A percentile compares a stretch with the other conserved stretches of the same genome.
Evolutionary conservation across 2,329 filamentous ascomycete species (phyloP).

Genomic region (Paracamarosporium sp.): DNA sequence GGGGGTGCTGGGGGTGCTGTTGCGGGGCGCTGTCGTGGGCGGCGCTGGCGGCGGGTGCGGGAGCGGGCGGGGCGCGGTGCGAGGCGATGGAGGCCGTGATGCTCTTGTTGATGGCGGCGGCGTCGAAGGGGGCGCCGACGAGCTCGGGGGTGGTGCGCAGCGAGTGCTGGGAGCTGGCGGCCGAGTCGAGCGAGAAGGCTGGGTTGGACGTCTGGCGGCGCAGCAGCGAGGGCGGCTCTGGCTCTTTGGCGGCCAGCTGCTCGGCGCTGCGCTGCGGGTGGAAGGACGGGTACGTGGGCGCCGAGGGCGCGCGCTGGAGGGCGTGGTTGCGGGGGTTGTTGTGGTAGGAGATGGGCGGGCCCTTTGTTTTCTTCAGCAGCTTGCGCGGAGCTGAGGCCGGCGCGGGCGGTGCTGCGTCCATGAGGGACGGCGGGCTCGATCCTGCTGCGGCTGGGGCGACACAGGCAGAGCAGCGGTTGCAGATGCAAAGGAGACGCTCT

Average conservation of each 20-base stretch:
- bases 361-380: constrained; percentile 17
- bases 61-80: constrained; percentile 31
- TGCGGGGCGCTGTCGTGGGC: constrained; percentile 36
- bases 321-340: constrained; percentile 9
- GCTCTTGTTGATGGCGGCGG: constrained; percentile 44
- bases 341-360: constrained; percentile 30
- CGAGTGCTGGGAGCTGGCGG: constrained; percentile 8
- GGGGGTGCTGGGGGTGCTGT: constrained; percentile 27
- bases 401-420: neutral
- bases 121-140: constrained; percentile 49
- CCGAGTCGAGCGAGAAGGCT: constrained; percentile 1
- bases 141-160: constrained; percentile 13
- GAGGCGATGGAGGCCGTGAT: constrained; percentile 35
- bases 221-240: constrained; percentile 1
- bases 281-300: constrained; percentile 35
- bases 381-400: constrained; percentile 6
- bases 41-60: constrained; percentile 37
- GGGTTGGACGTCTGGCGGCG: constrained; percentile 7
- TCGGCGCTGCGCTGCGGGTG: constrained; percentile 7
- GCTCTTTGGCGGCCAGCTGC: too few species aligned
- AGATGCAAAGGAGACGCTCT: too few species aligned
- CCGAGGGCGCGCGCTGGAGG: constrained; percentile 30
- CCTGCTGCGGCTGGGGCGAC: neutral
- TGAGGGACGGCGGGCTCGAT: constrained; percentile 1
- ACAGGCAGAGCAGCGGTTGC: too few species aligned